phyloP scores from a whole-genome alignment of 2,329 filamentous ascomycete species.

The Drechslerella coelobrocha region DNA sequence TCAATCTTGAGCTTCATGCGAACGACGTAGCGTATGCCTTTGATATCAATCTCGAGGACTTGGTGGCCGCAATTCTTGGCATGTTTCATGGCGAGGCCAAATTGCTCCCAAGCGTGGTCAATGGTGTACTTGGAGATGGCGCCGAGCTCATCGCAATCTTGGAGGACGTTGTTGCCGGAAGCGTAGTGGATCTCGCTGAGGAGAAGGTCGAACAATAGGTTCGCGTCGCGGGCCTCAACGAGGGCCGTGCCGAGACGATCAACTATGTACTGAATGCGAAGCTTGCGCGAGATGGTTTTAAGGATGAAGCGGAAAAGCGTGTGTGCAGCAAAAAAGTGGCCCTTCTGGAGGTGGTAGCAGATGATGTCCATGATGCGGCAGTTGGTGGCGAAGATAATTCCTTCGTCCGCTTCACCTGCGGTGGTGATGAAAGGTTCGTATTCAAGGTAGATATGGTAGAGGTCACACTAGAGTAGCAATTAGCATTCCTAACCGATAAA shows the following conservation, averaged over 20 bases:
- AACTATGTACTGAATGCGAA: neutral
- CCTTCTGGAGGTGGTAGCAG: constrained; percentile 16
- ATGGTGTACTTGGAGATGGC: neutral
- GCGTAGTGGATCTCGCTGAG: constrained; percentile 23
- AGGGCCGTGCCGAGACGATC: constrained; percentile 3
- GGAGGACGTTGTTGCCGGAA: constrained; percentile 9
- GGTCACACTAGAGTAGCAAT: constrained; percentile 18
- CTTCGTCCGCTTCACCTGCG: neutral
- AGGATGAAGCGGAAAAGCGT: constrained; percentile 24
- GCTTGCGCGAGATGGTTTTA: constrained; percentile 2
- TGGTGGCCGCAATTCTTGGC: constrained; percentile 14
- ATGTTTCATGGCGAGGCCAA: neutral
- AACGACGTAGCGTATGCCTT: constrained; percentile 11
- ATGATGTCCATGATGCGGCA: constrained; percentile 5
- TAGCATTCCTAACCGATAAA: neutral
- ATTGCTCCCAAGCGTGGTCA: constrained; percentile 11
- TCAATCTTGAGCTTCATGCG: constrained; percentile 12
- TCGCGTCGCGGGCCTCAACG: neutral
- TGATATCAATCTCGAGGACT: constrained; percentile 13
- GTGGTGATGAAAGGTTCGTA: constrained; percentile 6
- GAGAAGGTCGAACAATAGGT: constrained; percentile 6
- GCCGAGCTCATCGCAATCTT: neutral
- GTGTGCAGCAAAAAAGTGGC: constrained; percentile 27
- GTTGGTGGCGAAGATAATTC: neutral
- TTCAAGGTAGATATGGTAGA: constrained; percentile 23